Conservation (phyloP, 2,329 filamentous ascomycete species). For the Aspergillus costaricaensis region DNA sequence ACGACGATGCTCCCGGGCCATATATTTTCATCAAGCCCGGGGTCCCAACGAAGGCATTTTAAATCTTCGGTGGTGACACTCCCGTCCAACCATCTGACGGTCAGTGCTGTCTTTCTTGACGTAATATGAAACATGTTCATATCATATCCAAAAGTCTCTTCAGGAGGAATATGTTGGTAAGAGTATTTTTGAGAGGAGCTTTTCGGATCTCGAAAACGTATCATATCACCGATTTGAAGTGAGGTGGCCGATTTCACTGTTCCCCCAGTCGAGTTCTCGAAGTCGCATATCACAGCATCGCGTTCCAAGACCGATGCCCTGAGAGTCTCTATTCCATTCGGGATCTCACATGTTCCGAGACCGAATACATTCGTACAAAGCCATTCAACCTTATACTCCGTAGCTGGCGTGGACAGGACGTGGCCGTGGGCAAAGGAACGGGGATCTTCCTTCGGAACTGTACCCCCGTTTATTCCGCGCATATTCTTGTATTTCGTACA, state of each 20-base stretch:
- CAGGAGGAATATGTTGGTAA: constrained; percentile 48
- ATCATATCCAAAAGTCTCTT: constrained; percentile 57
- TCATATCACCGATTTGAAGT: constrained; percentile 49
- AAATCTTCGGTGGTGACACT: constrained; percentile 51
- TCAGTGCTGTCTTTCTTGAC: constrained; percentile 51
- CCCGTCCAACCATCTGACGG: constrained; percentile 62
- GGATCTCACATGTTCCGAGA: constrained; percentile 21
- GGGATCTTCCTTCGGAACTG: background rate
- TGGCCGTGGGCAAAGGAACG: constrained; percentile 55
- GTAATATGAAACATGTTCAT: constrained; percentile 59
- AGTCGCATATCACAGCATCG: constrained; percentile 27
- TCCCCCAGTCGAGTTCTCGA: constrained; percentile 18
- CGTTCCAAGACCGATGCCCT: constrained; percentile 23
- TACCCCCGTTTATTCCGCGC: background rate
- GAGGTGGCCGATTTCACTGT: constrained; percentile 23
- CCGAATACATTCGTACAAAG: constrained; percentile 46
- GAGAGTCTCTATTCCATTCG: constrained; percentile 16
- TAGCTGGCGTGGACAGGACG: constrained; percentile 53
- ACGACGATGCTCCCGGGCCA: constrained; percentile 60
- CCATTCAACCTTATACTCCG: constrained; percentile 55
- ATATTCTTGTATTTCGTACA: background rate
- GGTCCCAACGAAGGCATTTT: constrained; percentile 40
- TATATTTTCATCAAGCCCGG: constrained; percentile 52
- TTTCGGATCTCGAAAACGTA: constrained; percentile 57
- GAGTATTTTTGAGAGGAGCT: constrained; percentile 56